Percentiles rank a stretch among this genome's conserved stretches.
Evolutionary conservation across 331 rosid species (phyloP).

Genomic region (Arachis monticola): DNA sequence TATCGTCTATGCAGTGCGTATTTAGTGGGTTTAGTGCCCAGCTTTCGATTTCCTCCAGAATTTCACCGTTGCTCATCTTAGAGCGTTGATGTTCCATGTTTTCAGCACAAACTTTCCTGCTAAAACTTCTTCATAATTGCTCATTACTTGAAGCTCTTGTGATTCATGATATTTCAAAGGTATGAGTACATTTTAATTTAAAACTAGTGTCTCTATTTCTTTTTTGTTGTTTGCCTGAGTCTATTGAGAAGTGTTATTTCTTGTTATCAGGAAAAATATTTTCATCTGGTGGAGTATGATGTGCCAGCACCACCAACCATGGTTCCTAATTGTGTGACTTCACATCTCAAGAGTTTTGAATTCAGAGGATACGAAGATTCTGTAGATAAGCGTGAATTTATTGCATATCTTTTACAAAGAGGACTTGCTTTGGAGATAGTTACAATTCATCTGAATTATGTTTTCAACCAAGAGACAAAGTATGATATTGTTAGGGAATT

Average conservation of each 20-base stretch:
- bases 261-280: background rate
- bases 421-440: conserved; percentile 7
- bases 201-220: background rate
- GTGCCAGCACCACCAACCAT: background rate
- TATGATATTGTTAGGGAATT: background rate
- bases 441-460: background rate
- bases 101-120: background rate
- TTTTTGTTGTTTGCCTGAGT: too few relatives aligned
- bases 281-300: too few relatives aligned
- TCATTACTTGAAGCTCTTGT: background rate
- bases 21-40: background rate
- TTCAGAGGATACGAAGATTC: background rate
- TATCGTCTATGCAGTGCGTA: background rate
- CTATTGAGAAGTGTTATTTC: background rate
- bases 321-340: conserved; percentile 13
- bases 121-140: background rate
- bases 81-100: background rate
- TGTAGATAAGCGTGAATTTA: background rate
- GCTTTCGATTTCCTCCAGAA: background rate
- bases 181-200: background rate
- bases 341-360: background rate
- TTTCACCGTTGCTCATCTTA: background rate
- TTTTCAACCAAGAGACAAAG: background rate
- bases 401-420: background rate
- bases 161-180: background rate